Conservation (phyloP, 108 stramenopile genomes). For the Aurantiochytrium sp. region DNA sequence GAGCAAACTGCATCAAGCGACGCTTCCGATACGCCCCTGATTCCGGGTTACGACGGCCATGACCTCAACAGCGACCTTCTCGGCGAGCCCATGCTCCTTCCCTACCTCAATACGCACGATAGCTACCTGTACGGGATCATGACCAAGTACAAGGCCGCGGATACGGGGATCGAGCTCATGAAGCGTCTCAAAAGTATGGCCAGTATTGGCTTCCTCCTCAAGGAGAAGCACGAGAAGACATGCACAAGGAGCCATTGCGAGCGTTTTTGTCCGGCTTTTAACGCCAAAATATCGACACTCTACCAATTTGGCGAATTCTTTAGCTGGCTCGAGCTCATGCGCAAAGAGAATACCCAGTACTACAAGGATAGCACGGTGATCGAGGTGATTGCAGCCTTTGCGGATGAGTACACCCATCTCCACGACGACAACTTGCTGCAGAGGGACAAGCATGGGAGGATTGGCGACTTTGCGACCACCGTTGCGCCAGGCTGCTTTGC, state of each 20-base stretch:
- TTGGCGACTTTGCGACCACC: background rate
- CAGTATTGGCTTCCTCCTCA: background rate
- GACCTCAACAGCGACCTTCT: background rate
- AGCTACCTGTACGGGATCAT: conserved; percentile 5
- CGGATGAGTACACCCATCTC: background rate
- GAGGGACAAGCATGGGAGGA: no score
- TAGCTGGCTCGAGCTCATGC: background rate
- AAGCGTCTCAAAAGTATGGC: background rate
- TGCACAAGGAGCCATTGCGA: background rate
- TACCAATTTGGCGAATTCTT: conserved; percentile 6
- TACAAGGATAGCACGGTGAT: background rate
- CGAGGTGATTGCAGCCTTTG: background rate
- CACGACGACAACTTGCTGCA: background rate
- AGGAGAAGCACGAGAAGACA: background rate
- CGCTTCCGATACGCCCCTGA: no score
- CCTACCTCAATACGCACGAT: background rate
- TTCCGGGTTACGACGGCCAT: no score
- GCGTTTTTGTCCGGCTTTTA: background rate
- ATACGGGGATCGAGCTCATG: conserved; percentile 2
- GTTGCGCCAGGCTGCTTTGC: background rate
- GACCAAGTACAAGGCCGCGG: conserved; percentile 6
- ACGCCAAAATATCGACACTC: background rate
- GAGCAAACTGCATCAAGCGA: background rate
- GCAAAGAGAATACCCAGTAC: background rate
- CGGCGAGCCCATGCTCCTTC: background rate